Evolutionary conservation across 352 stramenopile species (phyloP), one percentile per base, ranked within the genome.

Genomic region (Phytophthora foliorum): DNA sequence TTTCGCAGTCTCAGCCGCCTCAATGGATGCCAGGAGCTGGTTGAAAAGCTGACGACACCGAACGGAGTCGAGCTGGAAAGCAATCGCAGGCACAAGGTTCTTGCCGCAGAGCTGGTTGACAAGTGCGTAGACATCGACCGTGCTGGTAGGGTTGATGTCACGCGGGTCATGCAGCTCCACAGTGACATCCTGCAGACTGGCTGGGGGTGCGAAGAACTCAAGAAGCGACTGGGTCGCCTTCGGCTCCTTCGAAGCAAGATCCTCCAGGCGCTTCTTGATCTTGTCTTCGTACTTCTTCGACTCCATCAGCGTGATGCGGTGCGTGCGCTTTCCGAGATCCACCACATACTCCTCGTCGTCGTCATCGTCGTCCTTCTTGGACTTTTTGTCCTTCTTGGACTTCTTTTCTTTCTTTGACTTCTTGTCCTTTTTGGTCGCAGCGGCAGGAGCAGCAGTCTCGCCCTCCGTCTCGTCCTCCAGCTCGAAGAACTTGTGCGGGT

Each of bases 241-340:
- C 2, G 96, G 90, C 46, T 98, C 91, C 61, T 93, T 92, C 51
- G 86, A 70, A 19, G 96, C 96, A 0, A 99, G 80, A 21, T 77
- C 72, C 41, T 97, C 84, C 25, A 99, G 78, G 24, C 92, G 88
- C 38, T 88, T 83, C 82, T 99, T 99, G 68, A 99, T 85, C 50
- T 91, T 88, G 49, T 97, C 94, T 80, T 99, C 98, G 79, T 99
- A 99, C 50, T 98, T 90, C 79, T 99, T 99, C 16, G 96, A 98
- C 77, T 98, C 91, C 76, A 98, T 96, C 22, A 99, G 78, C 29
- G 97, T 99, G 71, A 99, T 99, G 58, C 98, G 94, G 67, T 98
- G 82, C 39, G 77, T 89, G 45, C 85, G 77, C 45, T 94, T 91
- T 38, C 86, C 86, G 13, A 93, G 73, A 42, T 93, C 82, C 6